phyloP scores from a whole-genome alignment of 116 monocot species.

The Cymodocea nodosa region DNA sequence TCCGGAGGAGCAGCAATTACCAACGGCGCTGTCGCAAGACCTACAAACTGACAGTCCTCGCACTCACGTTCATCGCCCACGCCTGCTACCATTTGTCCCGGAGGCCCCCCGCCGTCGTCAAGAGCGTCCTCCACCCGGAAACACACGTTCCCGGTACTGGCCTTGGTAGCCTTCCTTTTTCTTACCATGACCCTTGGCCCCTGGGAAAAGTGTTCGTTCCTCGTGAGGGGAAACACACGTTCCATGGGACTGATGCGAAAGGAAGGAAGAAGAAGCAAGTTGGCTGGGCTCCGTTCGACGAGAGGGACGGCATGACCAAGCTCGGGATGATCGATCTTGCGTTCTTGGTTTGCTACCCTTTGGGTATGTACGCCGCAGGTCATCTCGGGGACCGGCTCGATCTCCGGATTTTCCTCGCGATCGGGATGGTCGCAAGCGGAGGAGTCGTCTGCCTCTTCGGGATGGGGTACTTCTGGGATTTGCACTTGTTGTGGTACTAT shows the following conservation, averaged over 20 bases:
- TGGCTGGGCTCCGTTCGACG: slow-evolving; percentile 50
- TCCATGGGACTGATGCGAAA: too few species aligned
- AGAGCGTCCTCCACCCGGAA: slow-evolving; percentile 36
- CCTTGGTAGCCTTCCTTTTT: neutral
- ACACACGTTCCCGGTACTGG: neutral
- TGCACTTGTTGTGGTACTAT: slow-evolving; percentile 35
- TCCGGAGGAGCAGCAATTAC: neutral
- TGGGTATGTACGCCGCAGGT: slow-evolving; percentile 48
- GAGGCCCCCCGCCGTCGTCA: slow-evolving; percentile 56
- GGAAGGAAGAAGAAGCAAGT: neutral
- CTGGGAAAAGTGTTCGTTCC: slow-evolving; percentile 3
- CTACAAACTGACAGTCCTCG: slow-evolving; percentile 21
- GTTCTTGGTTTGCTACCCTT: slow-evolving; percentile 47
- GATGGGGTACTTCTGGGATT: slow-evolving; percentile 28
- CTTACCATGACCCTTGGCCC: slow-evolving; percentile 11
- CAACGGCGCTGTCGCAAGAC: neutral
- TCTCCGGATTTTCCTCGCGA: slow-evolving; percentile 41
- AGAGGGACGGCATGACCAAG: slow-evolving; percentile 27
- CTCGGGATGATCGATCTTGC: slow-evolving; percentile 58
- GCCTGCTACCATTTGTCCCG: slow-evolving; percentile 58
- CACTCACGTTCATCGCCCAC: slow-evolving; percentile 54
- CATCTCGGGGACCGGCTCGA: slow-evolving; percentile 43
- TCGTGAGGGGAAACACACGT: too few species aligned
- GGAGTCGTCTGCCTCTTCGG: slow-evolving; percentile 31
- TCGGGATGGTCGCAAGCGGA: slow-evolving; percentile 31